Evolutionary conservation across 2,329 filamentous ascomycete genomes (phyloP).

Genomic region (Colletotrichum sp.): DNA sequence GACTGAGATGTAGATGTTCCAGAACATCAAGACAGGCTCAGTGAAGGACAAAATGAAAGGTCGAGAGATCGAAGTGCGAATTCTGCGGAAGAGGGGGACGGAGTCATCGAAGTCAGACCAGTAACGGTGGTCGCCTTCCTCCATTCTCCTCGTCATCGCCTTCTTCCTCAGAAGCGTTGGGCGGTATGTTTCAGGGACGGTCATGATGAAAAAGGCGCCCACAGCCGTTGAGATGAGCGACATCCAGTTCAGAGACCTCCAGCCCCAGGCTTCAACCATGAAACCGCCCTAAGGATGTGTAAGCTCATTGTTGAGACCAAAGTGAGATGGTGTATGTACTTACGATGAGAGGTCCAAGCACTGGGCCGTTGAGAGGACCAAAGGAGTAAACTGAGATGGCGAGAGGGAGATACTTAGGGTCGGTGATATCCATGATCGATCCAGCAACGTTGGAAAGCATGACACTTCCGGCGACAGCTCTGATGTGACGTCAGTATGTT

Average conservation of each 20-base stretch:
- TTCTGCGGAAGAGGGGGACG: constrained; percentile 52
- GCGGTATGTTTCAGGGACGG: constrained; percentile 60
- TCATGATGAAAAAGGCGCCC: constrained; percentile 53
- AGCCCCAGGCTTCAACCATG: constrained; percentile 61
- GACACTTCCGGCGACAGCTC: constrained; percentile 64
- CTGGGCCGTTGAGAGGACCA: constrained; percentile 66
- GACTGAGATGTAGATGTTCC: constrained; percentile 69
- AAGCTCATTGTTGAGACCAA: background rate
- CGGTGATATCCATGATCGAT: constrained; percentile 64
- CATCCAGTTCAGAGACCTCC: constrained; percentile 69
- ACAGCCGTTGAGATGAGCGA: constrained; percentile 58
- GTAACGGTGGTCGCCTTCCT: constrained; percentile 55
- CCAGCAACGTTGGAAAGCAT: constrained; percentile 69
- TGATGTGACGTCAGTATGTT: constrained; percentile 32
- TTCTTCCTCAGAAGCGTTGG: constrained; percentile 56
- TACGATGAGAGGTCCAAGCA: constrained; percentile 29
- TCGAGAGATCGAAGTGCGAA: constrained; percentile 62
- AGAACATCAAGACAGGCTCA: constrained; percentile 55
- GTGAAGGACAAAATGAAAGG: constrained; percentile 66
- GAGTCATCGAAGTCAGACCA: constrained; percentile 66
- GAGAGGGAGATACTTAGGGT: constrained; percentile 64
- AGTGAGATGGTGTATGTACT: background rate
- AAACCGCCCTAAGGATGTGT: constrained; percentile 50
- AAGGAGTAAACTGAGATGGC: constrained; percentile 68
- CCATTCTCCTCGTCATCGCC: constrained; percentile 49